These are phyloP conservation scores for Xylaria digitata DNA, from an alignment of 2,329 filamentous ascomycete species.

Conservation along the genomic window DNA sequence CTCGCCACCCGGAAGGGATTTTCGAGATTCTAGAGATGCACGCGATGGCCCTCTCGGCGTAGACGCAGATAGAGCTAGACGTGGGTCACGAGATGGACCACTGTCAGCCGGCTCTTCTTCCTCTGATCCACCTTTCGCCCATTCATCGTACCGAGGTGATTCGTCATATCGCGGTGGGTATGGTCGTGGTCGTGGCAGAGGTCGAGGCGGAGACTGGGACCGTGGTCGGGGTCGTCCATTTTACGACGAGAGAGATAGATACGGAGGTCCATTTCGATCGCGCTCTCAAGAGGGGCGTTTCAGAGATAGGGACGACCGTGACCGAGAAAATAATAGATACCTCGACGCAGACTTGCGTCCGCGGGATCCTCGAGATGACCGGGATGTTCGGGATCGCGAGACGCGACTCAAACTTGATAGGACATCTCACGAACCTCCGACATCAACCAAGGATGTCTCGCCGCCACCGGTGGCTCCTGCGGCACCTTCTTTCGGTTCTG, in stretches of 20 bases:
- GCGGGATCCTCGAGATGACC: slow-evolving; percentile 64
- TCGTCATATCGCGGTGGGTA: slow-evolving; percentile 67
- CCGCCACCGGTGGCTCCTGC: slow-evolving; percentile 68
- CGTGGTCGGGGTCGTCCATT: slow-evolving; percentile 62
- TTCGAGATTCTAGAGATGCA: slow-evolving; percentile 66
- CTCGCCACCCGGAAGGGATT: slow-evolving; percentile 74
- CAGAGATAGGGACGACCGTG: slow-evolving; percentile 60
- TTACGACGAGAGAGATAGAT: slow-evolving; percentile 71
- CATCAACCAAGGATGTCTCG: slow-evolving; percentile 63
- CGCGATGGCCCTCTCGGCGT: slow-evolving; percentile 68
- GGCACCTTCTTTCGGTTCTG: slow-evolving; percentile 67
- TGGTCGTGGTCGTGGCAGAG: slow-evolving; percentile 64
- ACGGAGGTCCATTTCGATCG: slow-evolving; percentile 62
- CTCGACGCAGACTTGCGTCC: slow-evolving; percentile 53
- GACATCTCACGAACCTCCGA: slow-evolving; percentile 61
- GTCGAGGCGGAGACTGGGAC: slow-evolving; percentile 63
- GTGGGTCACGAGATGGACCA: slow-evolving; percentile 78
- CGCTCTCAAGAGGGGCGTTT: slow-evolving; percentile 74
- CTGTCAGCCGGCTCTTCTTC: slow-evolving; percentile 77
- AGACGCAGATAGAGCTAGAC: slow-evolving; percentile 74
- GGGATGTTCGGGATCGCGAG: slow-evolving; percentile 55
- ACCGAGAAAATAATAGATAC: slow-evolving; percentile 51
- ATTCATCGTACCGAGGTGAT: slow-evolving; percentile 62
- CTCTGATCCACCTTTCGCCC: slow-evolving; percentile 72
- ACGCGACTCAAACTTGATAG: slow-evolving; percentile 63